Conservation (phyloP, 768 basidiomycete species). For the Boletus bicolor region DNA sequence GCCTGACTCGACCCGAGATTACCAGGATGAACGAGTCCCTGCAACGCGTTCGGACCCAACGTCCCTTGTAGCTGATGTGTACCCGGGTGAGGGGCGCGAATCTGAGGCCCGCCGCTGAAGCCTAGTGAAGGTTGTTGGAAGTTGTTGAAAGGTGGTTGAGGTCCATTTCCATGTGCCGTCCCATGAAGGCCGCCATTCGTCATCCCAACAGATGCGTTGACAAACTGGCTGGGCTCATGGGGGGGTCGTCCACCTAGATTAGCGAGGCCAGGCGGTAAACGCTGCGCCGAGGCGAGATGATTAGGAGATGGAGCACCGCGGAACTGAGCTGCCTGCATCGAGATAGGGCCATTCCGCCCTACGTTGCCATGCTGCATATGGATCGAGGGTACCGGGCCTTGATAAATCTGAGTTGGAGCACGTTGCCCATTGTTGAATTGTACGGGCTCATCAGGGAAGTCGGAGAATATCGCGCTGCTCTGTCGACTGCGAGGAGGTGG, state of each 20-base stretch:
- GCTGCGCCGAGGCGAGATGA: slow-evolving; percentile 48
- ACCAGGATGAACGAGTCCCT: slow-evolving; percentile 48
- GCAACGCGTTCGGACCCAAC: slow-evolving; percentile 47
- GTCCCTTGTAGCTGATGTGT: slow-evolving; percentile 48
- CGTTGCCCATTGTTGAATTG: slow-evolving; percentile 61
- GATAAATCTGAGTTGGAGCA: slow-evolving; percentile 55
- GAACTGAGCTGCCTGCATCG: slow-evolving; percentile 60
- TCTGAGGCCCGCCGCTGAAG: slow-evolving; percentile 40
- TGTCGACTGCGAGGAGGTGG: slow-evolving; percentile 63
- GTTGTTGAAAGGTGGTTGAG: slow-evolving; percentile 52
- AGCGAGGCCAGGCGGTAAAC: slow-evolving; percentile 76
- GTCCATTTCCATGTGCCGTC: slow-evolving; percentile 44
- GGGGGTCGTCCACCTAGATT: slow-evolving; percentile 81
- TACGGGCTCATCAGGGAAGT: slow-evolving; percentile 60
- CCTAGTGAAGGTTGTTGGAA: slow-evolving; percentile 45
- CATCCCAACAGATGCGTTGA: slow-evolving; percentile 41
- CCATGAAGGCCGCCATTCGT: slow-evolving; percentile 45
- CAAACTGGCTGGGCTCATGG: slow-evolving; percentile 69
- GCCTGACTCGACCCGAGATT: slow-evolving; percentile 51
- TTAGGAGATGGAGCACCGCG: slow-evolving; percentile 71
- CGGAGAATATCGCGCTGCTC: slow-evolving; percentile 49
- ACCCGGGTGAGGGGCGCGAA: slow-evolving; percentile 50
- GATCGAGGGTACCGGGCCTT: slow-evolving; percentile 44
- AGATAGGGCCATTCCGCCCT: slow-evolving; percentile 50
- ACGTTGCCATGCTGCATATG: slow-evolving; percentile 51